These are phyloP conservation scores for Cryptococcus maquisensis DNA, from an alignment of 1,284 basidiomycete genomes.

Conservation along the genomic window DNA sequence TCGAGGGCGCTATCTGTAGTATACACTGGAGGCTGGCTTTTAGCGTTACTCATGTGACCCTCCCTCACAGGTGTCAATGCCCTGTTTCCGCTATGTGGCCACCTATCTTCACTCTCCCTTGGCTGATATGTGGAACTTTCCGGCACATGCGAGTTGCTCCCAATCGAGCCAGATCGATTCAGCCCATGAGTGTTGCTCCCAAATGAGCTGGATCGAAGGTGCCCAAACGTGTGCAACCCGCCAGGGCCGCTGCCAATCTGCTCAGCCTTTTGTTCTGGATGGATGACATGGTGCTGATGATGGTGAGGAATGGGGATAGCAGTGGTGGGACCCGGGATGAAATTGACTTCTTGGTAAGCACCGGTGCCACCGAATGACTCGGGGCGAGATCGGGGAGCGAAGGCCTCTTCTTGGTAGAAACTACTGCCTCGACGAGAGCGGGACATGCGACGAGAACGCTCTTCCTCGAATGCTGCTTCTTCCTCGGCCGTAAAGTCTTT, in stretches of 20 bases:
- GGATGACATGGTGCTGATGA: slow-evolving; percentile 1
- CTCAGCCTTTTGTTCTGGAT: background rate
- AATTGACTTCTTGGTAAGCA: slow-evolving; percentile 4
- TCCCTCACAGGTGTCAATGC: slow-evolving; percentile 15
- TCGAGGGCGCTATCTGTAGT: background rate
- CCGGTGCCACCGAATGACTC: slow-evolving; percentile 5
- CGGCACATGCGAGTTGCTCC: slow-evolving; percentile 2
- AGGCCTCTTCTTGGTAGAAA: slow-evolving; percentile 7
- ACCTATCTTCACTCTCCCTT: background rate
- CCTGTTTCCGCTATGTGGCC: background rate
- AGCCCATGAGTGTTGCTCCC: slow-evolving; percentile 3
- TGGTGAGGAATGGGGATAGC: slow-evolving; percentile 5
- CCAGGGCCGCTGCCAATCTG: too few relatives aligned
- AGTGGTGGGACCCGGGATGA: slow-evolving; percentile 2
- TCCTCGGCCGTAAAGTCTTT: slow-evolving; percentile 43
- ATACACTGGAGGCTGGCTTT: background rate
- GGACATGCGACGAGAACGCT: slow-evolving; percentile 27
- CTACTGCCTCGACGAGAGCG: slow-evolving; percentile 23
- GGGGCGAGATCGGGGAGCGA: background rate
- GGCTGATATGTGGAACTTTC: slow-evolving; percentile 2
- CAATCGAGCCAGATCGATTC: slow-evolving; percentile 11
- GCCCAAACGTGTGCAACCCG: background rate
- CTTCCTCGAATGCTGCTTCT: slow-evolving; percentile 38
- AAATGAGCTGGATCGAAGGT: slow-evolving; percentile 13
- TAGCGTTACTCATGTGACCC: slow-evolving; percentile 7